Base-by-base conservation (phyloP, 768 basidiomycete genomes). In the Tephrocybe sp. region DNA sequence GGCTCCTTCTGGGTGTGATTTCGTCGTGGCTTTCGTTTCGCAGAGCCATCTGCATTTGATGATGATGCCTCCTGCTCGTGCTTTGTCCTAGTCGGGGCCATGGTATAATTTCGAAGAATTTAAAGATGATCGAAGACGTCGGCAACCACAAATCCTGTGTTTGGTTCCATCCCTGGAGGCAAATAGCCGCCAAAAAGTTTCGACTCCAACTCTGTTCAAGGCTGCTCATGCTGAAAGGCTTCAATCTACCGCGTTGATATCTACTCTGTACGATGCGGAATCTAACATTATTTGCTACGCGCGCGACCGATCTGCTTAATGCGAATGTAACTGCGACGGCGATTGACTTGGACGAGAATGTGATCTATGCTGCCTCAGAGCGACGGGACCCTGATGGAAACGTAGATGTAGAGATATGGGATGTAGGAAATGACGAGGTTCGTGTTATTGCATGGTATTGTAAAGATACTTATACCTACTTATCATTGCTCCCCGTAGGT, bases 321-420 rank as follows among this genome's bases (percentile, higher is more conserved):
- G 58, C 68, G 7, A 68, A 69, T 35, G 62, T 85, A 39, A 68
- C 74, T 9, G 70, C 77, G 3, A 72, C 76, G 11, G 72, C 82
- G 1, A 66, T 85, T 57, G 85, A 90, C 68, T 67, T 83, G 26
- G 87, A 90, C 65, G 79, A 84, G 61, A 75, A 80, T 59, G 68
- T 71, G 1, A 61, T 82, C 36, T 88, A 83, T 63, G 73, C 74
- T n/a, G 73, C 78, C 11, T 79, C 82, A 1, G 86, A 86, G 62
- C 59, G 63, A 43, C 60, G 60, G 48, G 70, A 67, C 52, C 58
- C 60, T 38, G 79, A 80, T 53, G 76, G 73, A 5, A 76, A 78
- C 35, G 77, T 83, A 6, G 75, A 75, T 17, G 72, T 89, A 9
- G 75, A 81, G 52, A 65, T 91, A 31, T 85, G 84, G 80, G 80